Conservation (phyloP, 306 rosid genomes). For the Lathyrus aphaca region DNA sequence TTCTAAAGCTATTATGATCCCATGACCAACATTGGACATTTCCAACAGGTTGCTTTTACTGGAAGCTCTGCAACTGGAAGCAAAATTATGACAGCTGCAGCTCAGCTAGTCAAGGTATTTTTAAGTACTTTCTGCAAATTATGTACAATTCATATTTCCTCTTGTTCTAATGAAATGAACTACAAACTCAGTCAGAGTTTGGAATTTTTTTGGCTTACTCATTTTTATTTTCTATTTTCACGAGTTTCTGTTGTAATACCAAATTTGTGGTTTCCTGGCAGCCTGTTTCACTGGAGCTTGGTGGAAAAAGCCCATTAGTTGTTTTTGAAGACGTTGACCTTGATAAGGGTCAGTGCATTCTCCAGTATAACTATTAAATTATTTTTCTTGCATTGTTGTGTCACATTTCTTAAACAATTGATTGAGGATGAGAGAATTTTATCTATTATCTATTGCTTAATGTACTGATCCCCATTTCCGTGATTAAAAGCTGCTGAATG, state of each 20-base stretch:
- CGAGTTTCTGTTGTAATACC: slow-evolving; percentile 12
- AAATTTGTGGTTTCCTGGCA: slow-evolving; percentile 52
- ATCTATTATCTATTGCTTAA: slow-evolving; percentile 16
- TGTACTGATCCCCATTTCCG: slow-evolving; percentile 30
- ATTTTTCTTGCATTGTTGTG: slow-evolving; percentile 15
- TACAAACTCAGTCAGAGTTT: not conserved
- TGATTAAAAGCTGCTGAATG: slow-evolving; percentile 91
- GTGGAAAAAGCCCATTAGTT: slow-evolving; percentile 92
- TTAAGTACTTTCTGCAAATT: slow-evolving; percentile 24
- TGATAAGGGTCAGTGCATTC: slow-evolving; percentile 81
- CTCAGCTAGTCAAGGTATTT: slow-evolving; percentile 79
- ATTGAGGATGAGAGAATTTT: slow-evolving; percentile 16
- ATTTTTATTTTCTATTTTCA: slow-evolving; percentile 26
- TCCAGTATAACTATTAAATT: slow-evolving; percentile 22
- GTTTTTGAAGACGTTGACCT: slow-evolving; percentile 96
- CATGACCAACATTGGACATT: slow-evolving; percentile 21
- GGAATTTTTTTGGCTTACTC: not conserved
- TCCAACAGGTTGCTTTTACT: slow-evolving; percentile 88
- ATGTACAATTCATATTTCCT: slow-evolving; percentile 4
- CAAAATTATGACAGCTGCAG: slow-evolving; percentile 91
- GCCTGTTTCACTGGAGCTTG: slow-evolving; percentile 97
- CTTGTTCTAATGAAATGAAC: slow-evolving; percentile 27
- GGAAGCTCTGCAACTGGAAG: slow-evolving; percentile 93
- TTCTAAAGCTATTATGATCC: slow-evolving; percentile 21
- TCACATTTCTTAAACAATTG: slow-evolving; percentile 1